Conservation (phyloP, 768 basidiomycete genomes). For the Termitomyces sp. region DNA sequence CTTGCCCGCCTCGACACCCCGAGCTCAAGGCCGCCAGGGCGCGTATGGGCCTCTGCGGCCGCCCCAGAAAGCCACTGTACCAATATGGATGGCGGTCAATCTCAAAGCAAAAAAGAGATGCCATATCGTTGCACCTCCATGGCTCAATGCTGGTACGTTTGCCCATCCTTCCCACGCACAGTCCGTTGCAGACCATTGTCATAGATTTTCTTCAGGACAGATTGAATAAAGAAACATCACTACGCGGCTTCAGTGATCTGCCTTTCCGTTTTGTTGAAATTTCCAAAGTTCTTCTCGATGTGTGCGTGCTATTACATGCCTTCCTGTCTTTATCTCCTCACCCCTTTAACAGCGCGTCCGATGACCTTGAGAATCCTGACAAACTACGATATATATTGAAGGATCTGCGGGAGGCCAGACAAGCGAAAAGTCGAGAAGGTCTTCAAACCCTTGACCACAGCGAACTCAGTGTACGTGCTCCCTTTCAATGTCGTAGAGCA, state of each 20-base stretch:
- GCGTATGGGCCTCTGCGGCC: conserved; percentile 91
- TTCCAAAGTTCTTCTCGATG: conserved; percentile 87
- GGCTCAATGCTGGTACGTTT: conserved; percentile 78
- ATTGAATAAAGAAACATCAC: conserved; percentile 67
- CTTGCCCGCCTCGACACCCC: conserved; percentile 7
- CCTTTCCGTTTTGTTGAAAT: conserved; percentile 90
- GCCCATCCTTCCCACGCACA: neutral
- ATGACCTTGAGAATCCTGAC: conserved; percentile 84
- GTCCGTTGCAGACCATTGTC: neutral
- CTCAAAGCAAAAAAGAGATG: conserved; percentile 94
- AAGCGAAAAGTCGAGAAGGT: conserved; percentile 89
- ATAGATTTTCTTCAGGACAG: conserved; percentile 78
- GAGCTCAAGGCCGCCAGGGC: conserved; percentile 47
- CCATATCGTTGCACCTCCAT: conserved; percentile 83
- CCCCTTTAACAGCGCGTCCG: conserved; percentile 60
- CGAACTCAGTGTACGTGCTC: conserved; percentile 62
- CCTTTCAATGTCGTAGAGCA: neutral
- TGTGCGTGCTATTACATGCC: conserved; percentile 45
- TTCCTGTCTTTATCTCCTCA: neutral
- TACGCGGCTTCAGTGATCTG: conserved; percentile 67
- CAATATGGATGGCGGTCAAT: conserved; percentile 94
- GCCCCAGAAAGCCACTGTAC: conserved; percentile 79
- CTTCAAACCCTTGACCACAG: conserved; percentile 74
- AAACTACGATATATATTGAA: conserved; percentile 82
- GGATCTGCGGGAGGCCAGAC: conserved; percentile 92